These are phyloP conservation scores for Thuja plicata DNA, from an alignment of 83 land plant genomes.

Conservation along the genomic window DNA sequence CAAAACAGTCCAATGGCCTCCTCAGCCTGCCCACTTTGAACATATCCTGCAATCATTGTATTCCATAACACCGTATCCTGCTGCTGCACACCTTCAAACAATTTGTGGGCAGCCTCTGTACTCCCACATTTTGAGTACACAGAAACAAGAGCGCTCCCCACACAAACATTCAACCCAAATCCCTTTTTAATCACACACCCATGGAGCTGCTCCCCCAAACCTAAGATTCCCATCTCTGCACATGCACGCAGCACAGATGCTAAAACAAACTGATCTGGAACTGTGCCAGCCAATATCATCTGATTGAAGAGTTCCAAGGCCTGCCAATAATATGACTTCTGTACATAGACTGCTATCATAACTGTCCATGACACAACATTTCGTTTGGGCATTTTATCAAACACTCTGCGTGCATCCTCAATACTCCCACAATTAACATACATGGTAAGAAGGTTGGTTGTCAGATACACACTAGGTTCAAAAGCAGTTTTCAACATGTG, in stretches of 20 bases:
- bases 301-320: slow-evolving; percentile 28
- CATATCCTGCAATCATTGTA: slow-evolving; percentile 21
- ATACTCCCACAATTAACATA: slow-evolving; percentile 29
- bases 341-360: slow-evolving; percentile 35
- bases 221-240: neutral
- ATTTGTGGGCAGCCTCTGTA: slow-evolving; percentile 14
- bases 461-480: neutral
- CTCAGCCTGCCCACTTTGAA: slow-evolving; percentile 14
- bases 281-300: slow-evolving; percentile 28
- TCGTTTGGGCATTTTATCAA: slow-evolving; percentile 38
- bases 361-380: slow-evolving; percentile 42
- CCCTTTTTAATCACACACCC: slow-evolving; percentile 23
- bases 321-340: slow-evolving; percentile 16
- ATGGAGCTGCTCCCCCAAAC: slow-evolving; percentile 21
- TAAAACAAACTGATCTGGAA: slow-evolving; percentile 23
- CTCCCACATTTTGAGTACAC: slow-evolving; percentile 25
- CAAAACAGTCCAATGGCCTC: slow-evolving; percentile 21
- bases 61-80: slow-evolving; percentile 30
- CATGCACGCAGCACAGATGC: slow-evolving; percentile 24
- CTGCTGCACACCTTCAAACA: slow-evolving; percentile 15
- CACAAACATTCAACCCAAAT: neutral
- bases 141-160: slow-evolving; percentile 25
- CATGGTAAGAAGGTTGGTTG: slow-evolving; percentile 13
- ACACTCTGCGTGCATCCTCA: slow-evolving; percentile 21
- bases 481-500: slow-evolving; percentile 3